Conservation (phyloP, 345 rosid species). For the Adansonia digitata region DNA sequence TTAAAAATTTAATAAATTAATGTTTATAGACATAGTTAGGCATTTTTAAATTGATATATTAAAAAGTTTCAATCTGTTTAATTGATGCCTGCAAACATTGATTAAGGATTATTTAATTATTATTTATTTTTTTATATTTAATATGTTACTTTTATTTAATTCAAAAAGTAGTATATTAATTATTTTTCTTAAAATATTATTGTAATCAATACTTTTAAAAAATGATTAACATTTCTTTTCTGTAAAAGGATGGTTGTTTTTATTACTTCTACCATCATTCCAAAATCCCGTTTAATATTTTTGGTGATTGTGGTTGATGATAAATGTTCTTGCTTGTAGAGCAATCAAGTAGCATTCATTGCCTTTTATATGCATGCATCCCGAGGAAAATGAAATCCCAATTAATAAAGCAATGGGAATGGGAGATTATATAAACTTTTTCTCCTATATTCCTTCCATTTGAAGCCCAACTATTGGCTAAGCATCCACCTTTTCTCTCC, state of each 20-base stretch:
- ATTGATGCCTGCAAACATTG: too few relatives aligned
- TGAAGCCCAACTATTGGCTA: neutral
- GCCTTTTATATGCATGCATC: slow-evolving; percentile 1
- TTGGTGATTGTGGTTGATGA: slow-evolving; percentile 2
- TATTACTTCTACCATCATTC: neutral
- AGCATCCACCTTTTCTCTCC: neutral
- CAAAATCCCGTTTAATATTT: neutral
- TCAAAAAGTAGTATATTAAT: neutral
- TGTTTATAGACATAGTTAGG: neutral
- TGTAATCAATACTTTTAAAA: neutral
- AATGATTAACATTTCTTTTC: neutral
- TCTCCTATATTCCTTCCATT: neutral
- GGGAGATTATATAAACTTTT: neutral
- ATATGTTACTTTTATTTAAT: too few relatives aligned
- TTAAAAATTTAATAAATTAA: neutral
- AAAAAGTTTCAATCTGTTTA: too few relatives aligned
- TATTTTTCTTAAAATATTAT: neutral
- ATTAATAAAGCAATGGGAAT: neutral
- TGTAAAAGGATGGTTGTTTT: neutral
- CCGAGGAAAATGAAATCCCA: slow-evolving; percentile 4
- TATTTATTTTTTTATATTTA: too few relatives aligned
- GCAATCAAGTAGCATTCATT: neutral
- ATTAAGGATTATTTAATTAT: too few relatives aligned
- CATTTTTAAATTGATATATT: neutral
- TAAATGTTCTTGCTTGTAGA: neutral